Evolutionary conservation across 495 filamentous ascomycete species (phyloP).

Genomic region (Annulohypoxylon maeteangense): DNA sequence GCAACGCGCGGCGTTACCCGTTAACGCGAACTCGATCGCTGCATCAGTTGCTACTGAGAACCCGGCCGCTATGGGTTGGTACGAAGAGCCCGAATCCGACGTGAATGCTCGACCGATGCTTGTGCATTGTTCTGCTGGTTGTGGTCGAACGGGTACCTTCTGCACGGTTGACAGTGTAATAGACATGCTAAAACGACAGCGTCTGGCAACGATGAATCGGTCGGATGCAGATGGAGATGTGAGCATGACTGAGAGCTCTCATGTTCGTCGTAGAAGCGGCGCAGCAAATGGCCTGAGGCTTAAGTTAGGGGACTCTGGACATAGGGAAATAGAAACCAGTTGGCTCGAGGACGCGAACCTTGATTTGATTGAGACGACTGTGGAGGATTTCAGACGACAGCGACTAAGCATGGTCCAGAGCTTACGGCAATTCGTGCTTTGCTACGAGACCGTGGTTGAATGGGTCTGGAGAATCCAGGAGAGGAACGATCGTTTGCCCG

Average conservation of each 20-base stretch:
- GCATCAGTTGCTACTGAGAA: slow-evolving; percentile 46
- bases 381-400: slow-evolving; percentile 89
- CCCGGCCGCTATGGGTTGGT: slow-evolving; percentile 48
- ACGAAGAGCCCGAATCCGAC: slow-evolving; percentile 65
- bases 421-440: slow-evolving; percentile 92
- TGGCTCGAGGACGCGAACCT: slow-evolving; percentile 65
- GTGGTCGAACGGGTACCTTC: slow-evolving; percentile 94
- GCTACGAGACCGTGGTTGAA: slow-evolving; percentile 94
- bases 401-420: slow-evolving; percentile 97
- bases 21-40: slow-evolving; percentile 47
- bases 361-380: slow-evolving; percentile 85
- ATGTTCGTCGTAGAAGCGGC: slow-evolving; percentile 15
- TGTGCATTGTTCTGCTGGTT: slow-evolving; percentile 96
- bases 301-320: neutral
- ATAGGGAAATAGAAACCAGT: slow-evolving; percentile 49
- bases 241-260: slow-evolving; percentile 47
- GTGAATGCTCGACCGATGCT: slow-evolving; percentile 74
- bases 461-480: slow-evolving; percentile 71
- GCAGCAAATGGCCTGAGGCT: slow-evolving; percentile 1
- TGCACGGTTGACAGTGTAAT: slow-evolving; percentile 96
- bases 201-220: slow-evolving; percentile 48
- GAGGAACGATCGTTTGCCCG: slow-evolving; percentile 52
- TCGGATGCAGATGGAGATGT: slow-evolving; percentile 57
- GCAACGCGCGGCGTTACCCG: slow-evolving; percentile 56
- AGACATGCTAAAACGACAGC: slow-evolving; percentile 89